Base-by-base conservation (phyloP, 2,329 filamentous ascomycete genomes). In the Neopestalotiopsis sp. region DNA sequence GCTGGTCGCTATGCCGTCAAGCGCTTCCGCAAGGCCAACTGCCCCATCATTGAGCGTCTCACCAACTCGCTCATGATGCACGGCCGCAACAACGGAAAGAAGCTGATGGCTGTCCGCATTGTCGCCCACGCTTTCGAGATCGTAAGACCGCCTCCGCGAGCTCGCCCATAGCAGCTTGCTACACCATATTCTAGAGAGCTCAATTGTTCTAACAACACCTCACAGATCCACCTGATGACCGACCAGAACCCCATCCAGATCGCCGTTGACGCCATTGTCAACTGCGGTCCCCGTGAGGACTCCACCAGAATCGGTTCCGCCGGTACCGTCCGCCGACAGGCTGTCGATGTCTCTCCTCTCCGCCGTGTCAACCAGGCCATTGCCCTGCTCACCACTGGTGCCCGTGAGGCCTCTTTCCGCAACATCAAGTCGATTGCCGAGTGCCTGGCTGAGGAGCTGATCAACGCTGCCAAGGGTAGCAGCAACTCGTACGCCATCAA, bases 11-110 rank as follows among this genome's bases (percentile, higher is more conserved):
- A 97, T 91, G 96, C 96, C 83, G 91, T 92, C 88, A 99, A 99
- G 94, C 93, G 97, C 83, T 99, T 99, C 94, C 94, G 96, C 90
- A 99, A 99, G 92, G 96, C 97, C 84, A 97, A 98, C 91, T 99
- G 96, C 94, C 96, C 96, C 81, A 98, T 99, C 92, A 98, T 99
- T 84, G 96, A 99, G 93, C 95, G 96, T 85, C 92, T 99, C 80
- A 99, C 96, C 90, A 99, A 99, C 93, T 98, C 96, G 71, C 92
- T 99, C 85, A 99, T 99, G 97, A 98, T 98, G 95, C 97, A 99
- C 92, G 96, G 96, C 87, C 96, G 96, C 88, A 99, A 99, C 94
- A 99, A 98, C 93, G 96, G 96, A 87, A 99, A 99, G 93, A 99
- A 99, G 94, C 92, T 98, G 83, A 98, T 97, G 95, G 97, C 96